Base-by-base conservation (phyloP, 805 yeast genomes). In the Kodamaea fukazawae region DNA sequence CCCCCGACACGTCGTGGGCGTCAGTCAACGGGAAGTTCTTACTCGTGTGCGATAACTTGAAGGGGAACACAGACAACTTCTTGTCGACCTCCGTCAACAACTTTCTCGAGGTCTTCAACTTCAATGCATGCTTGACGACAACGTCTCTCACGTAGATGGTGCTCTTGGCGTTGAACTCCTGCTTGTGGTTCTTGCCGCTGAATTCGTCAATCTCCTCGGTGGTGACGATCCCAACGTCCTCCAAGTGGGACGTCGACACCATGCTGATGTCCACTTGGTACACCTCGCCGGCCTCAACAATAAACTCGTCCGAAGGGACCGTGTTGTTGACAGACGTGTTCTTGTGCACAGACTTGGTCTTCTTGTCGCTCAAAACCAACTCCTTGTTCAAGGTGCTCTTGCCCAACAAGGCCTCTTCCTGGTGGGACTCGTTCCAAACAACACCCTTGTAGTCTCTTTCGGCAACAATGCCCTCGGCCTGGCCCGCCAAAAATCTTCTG, bases 371-470 rank as follows among this genome's bases (percentile, higher is more conserved):
- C 12, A 63, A 55, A 28, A 71, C 60, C 38, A 76, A 50, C 41
- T 75, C 75, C 35, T 42, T 66, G 61, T 13, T 58, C 41, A 38
- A 46, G 38, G 22, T 61, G 54, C 36, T 63, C 53, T 65, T 70
- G 43, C 59, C 60, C 42, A 83, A 65, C 42, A 85, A 67, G 16
- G 59, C 56, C 28, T 71, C 70, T 65, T 86, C 95, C 65, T 85
- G 93, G 61, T 85, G 85, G 28, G 81, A 72, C 65, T 86, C 95
- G 39, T 83, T 75, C 95, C 95, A 86, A 18, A 76, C 84, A 40
- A 90, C 95, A 57, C 96, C 96, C 64, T 91, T 90, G 66, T 85
- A 86, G 49, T 87, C 96, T 57, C 81, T 77, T 68, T 91, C 99
- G 28, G 90, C 91, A 48, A 89, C 93, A 40, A 89, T 71, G 58